Conservation (phyloP, 495 filamentous ascomycete species). For the Cladorrhinum samala region DNA sequence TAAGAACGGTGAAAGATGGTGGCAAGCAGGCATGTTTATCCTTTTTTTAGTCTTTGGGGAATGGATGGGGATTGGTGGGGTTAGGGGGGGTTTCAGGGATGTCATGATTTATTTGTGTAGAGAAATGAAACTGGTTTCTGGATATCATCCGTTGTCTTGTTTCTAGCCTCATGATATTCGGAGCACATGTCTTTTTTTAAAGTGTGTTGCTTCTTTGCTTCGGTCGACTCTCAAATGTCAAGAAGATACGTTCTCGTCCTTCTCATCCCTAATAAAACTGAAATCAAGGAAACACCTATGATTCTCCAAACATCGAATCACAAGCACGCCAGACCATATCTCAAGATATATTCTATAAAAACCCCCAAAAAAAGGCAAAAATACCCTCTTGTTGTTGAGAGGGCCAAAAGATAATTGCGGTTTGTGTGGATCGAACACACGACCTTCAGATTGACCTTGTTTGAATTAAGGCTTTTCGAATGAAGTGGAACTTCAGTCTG, state of each 20-base stretch:
- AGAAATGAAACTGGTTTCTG: background rate
- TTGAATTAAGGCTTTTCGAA: background rate
- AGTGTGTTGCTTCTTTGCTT: no score
- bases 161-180: slow-evolving; percentile 3
- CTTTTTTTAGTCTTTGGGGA: background rate
- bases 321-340: no score
- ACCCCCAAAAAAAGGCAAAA: no score
- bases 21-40: background rate
- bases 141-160: background rate
- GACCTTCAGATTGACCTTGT: slow-evolving; percentile 14
- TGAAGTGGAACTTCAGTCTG: slow-evolving; percentile 14
- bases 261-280: no score
- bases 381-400: no score
- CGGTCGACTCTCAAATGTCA: no score
- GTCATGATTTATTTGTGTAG: background rate
- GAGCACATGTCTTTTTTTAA: no score
- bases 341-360: no score
- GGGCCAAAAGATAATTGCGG: slow-evolving; percentile 6
- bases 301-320: no score
- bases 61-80: no score
- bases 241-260: no score
- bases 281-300: no score
- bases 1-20: background rate
- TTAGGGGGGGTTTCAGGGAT: background rate
- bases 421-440: slow-evolving; percentile 19